A percentile compares a stretch with the other conserved stretches of the same genome.
Evolutionary conservation across 768 basidiomycete species (phyloP).

Genomic region (Suillus luteus): DNA sequence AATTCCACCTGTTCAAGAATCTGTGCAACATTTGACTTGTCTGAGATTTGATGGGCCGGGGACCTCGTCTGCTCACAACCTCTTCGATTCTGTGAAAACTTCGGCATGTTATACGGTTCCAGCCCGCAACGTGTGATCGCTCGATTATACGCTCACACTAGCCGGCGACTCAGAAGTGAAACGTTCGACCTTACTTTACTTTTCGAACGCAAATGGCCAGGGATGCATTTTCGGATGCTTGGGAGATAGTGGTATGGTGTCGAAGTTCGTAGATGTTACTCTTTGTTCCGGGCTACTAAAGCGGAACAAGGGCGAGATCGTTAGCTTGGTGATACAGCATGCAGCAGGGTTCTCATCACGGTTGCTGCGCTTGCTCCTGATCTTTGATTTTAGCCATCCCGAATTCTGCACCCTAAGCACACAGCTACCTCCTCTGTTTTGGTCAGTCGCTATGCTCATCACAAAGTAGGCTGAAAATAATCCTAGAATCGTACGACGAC

Average conservation of each 20-base stretch:
- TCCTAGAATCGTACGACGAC: not conserved
- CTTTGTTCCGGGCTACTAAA: not conserved
- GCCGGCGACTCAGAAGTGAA: too few species aligned
- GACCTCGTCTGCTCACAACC: too few species aligned
- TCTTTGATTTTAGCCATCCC: not conserved
- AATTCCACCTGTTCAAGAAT: too few species aligned
- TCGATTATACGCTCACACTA: too few species aligned
- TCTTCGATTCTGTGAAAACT: too few species aligned
- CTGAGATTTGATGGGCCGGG: too few species aligned
- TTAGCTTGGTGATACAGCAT: not conserved
- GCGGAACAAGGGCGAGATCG: not conserved
- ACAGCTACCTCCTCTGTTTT: too few species aligned
- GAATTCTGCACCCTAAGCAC: not conserved
- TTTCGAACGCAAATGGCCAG: not conserved
- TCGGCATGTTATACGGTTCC: too few species aligned
- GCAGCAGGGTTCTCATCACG: not conserved
- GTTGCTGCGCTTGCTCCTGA: not conserved
- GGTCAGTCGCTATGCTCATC: not conserved
- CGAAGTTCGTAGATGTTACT: not conserved
- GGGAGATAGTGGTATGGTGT: not conserved
- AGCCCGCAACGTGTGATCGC: too few species aligned
- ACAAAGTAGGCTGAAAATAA: not conserved
- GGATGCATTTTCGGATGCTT: not conserved
- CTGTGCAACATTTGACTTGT: too few species aligned
- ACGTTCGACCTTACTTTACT: too few species aligned